Conservation (phyloP, 108 stramenopile species). For the Aurantiochytrium sp. region DNA sequence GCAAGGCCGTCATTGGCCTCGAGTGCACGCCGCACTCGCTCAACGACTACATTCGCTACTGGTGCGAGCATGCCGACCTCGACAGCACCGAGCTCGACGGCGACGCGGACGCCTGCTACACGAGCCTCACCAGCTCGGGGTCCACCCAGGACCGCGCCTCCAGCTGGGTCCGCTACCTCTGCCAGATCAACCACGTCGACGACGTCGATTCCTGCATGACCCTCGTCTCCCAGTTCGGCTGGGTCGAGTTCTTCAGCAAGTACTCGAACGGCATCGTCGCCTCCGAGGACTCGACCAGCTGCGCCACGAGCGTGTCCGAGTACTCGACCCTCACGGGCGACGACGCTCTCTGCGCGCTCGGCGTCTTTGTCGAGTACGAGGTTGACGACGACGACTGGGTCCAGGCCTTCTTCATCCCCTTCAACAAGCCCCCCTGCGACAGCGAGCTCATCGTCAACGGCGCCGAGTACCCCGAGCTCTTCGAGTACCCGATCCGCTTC, state of each 20-base stretch:
- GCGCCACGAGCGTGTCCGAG: not conserved
- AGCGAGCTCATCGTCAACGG: not conserved
- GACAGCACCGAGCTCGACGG: not conserved
- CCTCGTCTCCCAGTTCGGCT: slow-evolving; percentile 25
- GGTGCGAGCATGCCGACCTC: not conserved
- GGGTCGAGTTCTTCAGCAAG: not conserved
- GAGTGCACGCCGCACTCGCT: not conserved
- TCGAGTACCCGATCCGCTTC: slow-evolving; percentile 8
- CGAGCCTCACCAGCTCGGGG: not conserved
- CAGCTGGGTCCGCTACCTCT: not conserved
- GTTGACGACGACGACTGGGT: not conserved
- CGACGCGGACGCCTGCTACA: not conserved
- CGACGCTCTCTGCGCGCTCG: not conserved
- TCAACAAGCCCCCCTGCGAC: not conserved
- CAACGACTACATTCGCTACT: not conserved
- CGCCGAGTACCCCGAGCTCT: not conserved
- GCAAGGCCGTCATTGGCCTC: not conserved
- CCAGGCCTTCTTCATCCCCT: slow-evolving; percentile 14
- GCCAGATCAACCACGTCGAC: not conserved
- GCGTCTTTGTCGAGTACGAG: slow-evolving; percentile 22
- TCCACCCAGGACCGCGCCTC: not conserved
- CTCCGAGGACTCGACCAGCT: not conserved
- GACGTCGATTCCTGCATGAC: slow-evolving; percentile 4
- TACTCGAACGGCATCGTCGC: not conserved
- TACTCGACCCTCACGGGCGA: not conserved